These are phyloP conservation scores for Suillus plorans DNA, from an alignment of 768 basidiomycete genomes.

Conservation along the genomic window DNA sequence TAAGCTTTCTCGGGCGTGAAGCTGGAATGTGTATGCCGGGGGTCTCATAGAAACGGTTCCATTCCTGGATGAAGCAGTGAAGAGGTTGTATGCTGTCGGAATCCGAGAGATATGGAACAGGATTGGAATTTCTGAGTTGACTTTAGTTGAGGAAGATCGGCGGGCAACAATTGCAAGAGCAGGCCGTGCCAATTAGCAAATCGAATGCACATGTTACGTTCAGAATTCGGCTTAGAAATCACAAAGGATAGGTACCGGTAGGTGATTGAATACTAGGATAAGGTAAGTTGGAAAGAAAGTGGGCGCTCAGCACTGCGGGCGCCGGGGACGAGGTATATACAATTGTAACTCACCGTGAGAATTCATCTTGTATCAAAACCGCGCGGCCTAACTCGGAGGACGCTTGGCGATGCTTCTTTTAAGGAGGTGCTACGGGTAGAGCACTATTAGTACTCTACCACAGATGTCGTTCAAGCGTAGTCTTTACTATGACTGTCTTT, in stretches of 20 bases:
- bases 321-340: too few species aligned
- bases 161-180: conserved; percentile 60
- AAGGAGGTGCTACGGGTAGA: too few species aligned
- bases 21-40: background rate
- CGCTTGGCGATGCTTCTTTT: too few species aligned
- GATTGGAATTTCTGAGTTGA: conserved; percentile 63
- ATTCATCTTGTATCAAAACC: too few species aligned
- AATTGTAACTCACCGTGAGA: background rate
- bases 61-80: conserved; percentile 8
- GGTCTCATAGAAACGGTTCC: background rate
- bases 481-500: too few species aligned
- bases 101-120: conserved; percentile 76
- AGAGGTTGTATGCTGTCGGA: conserved; percentile 41
- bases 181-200: conserved; percentile 41
- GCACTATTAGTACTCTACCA: too few species aligned
- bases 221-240: conserved; percentile 51
- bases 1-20: background rate
- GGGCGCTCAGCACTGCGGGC: too few species aligned
- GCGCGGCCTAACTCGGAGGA: too few species aligned
- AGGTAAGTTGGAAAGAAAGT: conserved; percentile 48
- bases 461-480: background rate
- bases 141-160: conserved; percentile 68
- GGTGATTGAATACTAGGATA: conserved; percentile 53
- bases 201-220: conserved; percentile 59
- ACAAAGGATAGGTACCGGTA: conserved; percentile 54